Evolutionary conservation across 768 basidiomycete genomes (phyloP).

Genomic region (Naganishia antarctica): DNA sequence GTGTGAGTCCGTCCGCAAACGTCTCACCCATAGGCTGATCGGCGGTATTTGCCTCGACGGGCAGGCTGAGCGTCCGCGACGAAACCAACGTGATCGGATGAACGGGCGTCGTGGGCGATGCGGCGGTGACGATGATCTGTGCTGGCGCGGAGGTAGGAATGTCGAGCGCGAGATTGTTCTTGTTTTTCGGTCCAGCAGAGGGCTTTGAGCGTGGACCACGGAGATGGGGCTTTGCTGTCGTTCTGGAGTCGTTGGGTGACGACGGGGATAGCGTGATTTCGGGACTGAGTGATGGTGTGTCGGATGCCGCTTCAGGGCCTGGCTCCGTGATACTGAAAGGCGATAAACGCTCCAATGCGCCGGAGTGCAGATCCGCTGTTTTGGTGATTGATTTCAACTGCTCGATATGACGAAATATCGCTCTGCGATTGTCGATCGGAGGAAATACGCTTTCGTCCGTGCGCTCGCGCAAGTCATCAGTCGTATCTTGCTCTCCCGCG

Average conservation of each 20-base stretch:
- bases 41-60: background rate
- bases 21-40: slow-evolving; percentile 28
- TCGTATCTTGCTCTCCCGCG: background rate
- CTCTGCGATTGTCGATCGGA: too few relatives aligned
- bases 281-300: slow-evolving; percentile 9
- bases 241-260: too few relatives aligned
- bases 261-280: slow-evolving; percentile 25
- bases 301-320: too few relatives aligned
- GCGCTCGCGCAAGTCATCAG: too few relatives aligned
- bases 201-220: background rate
- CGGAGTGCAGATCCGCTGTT: too few relatives aligned
- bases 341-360: too few relatives aligned
- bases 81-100: slow-evolving; percentile 34
- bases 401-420: too few relatives aligned
- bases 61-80: slow-evolving; percentile 29
- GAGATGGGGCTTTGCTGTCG: slow-evolving; percentile 4
- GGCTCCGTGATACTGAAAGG: too few relatives aligned
- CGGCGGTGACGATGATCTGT: slow-evolving; percentile 1
- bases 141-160: slow-evolving; percentile 3
- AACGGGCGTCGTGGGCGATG: slow-evolving; percentile 6
- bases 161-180: slow-evolving; percentile 3
- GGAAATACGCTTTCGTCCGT: too few relatives aligned
- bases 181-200: background rate
- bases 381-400: too few relatives aligned
- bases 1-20: slow-evolving; percentile 30